Evolutionary conservation across 352 stramenopile genomes (phyloP), one percentile per base, ranked within the genome.

Genomic region (Phytophthora rubi): DNA sequence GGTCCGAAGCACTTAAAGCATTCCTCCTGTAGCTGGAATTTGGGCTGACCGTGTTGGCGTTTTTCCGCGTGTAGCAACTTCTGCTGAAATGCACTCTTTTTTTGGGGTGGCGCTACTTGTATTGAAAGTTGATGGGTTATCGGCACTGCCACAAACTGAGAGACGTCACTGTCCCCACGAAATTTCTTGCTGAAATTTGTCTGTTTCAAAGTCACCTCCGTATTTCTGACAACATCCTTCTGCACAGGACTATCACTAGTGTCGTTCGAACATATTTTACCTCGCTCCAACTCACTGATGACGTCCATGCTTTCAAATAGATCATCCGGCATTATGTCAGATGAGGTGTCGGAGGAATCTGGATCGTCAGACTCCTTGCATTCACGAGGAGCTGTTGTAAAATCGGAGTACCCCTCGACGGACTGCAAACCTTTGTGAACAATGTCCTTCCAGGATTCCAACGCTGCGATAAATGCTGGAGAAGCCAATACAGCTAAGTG

Each of bases 381-480:
- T 23, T 48, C 42, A 6, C 23, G 5, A 48, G 16, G 42, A 48
- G 13, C 9, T 5, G 42, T 48, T 10, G 42, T 48, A 48, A 16
- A 48, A 48, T 18, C 42, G 1, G 42, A 30, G 28, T 30, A 30
- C 28, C 28, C 15, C 5, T 48, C 42, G 5, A 48, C 6, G 16
- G 42, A 23, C 42, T 48, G 6, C 42, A 48, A 12, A 5, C 42
- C 16, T 9, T 4, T 48, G 1, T 15, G 53, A 44, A 59, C 33
- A 33, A 59, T 59, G 6, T 30, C 18, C 33, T 49, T 59, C 53
- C 53, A 59, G n/a, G 53, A 23, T 23, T 44, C 28, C 33, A 59
- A 59, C 18, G 53, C 53, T 8, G 33, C 53, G 16, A 48, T 23
- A 16, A 59, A 45, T 5, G 28, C 28, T 30, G 28, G 28, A 30